Percentiles rank a stretch among this genome's conserved stretches.
Conservation (phyloP, 139 green algal species). For the Micractinium sp. region DNA sequence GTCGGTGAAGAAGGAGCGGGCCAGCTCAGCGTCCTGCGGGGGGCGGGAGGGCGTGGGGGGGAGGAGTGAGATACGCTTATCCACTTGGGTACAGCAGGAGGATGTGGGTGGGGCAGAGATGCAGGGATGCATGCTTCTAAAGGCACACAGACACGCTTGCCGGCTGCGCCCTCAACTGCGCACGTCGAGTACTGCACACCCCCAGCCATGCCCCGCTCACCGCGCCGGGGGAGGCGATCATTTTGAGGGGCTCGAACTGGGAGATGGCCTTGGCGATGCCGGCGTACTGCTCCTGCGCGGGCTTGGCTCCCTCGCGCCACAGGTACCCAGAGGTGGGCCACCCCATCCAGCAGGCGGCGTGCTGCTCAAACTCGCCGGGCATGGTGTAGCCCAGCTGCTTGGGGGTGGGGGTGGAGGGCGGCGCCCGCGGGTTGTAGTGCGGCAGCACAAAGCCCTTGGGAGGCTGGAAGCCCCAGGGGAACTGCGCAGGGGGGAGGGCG, state of each 20-base stretch:
- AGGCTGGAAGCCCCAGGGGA: conserved; percentile 31
- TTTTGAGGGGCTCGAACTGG: conserved; percentile 67
- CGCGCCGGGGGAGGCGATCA: conserved; percentile 63
- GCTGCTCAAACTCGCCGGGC: conserved; percentile 51
- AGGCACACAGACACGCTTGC: not conserved
- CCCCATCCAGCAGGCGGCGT: conserved; percentile 68
- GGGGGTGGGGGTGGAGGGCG: conserved; percentile 36
- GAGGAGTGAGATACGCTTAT: not conserved
- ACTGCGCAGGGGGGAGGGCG: too few species aligned
- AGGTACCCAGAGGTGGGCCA: conserved; percentile 68
- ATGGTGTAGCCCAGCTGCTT: conserved; percentile 62
- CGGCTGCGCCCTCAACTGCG: too few species aligned
- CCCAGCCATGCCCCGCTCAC: too few species aligned
- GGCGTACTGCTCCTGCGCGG: conserved; percentile 67
- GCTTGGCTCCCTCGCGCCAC: conserved; percentile 61
- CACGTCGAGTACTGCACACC: too few species aligned
- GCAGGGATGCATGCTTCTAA: not conserved
- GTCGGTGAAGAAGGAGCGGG: conserved; percentile 30
- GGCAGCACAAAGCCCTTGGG: conserved; percentile 31
- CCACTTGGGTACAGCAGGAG: not conserved
- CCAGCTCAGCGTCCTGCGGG: conserved; percentile 44
- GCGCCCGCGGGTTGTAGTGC: conserved; percentile 1
- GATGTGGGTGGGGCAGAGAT: too few species aligned
- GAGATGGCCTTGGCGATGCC: conserved; percentile 64
- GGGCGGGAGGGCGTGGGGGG: not conserved